phyloP scores from a whole-genome alignment of 495 filamentous ascomycete genomes.

The Annulohypoxylon bovei region DNA sequence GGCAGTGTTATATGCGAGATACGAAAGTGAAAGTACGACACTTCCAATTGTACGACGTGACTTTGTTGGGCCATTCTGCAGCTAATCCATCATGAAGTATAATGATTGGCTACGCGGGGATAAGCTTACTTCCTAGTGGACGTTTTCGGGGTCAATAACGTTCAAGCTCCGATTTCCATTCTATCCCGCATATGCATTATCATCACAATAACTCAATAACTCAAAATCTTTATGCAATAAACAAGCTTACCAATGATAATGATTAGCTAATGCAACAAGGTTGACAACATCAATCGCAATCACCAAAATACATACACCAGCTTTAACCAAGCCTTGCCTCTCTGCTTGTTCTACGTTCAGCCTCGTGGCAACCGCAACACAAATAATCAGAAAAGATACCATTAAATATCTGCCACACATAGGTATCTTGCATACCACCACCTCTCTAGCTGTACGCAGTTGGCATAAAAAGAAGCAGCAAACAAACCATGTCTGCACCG shows the following conservation, averaged over 20 bases:
- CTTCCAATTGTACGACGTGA: not conserved
- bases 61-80: constrained; percentile 1
- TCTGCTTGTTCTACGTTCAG: constrained; percentile 13
- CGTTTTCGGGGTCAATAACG: constrained; percentile 4
- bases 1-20: not conserved
- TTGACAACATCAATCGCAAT: constrained; percentile 15
- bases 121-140: constrained; percentile 5
- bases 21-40: constrained; percentile 1
- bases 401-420: not conserved
- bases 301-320: constrained; percentile 13
- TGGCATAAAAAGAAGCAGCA: not conserved
- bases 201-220: not conserved
- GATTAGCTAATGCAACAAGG: constrained; percentile 5
- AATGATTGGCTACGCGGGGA: constrained; percentile 27
- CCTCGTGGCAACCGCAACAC: constrained; percentile 11
- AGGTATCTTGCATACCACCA: not conserved
- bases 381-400: not conserved
- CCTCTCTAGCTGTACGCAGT: not conserved
- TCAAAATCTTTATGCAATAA: constrained; percentile 28
- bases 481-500: constrained; percentile 38
- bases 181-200: not conserved
- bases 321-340: constrained; percentile 7
- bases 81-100: not conserved
- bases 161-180: constrained; percentile 6
- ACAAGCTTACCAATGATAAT: not conserved